These are phyloP conservation scores for Ustilago cynodontis DNA, from an alignment of 1,284 basidiomycete genomes.

Conservation along the genomic window DNA sequence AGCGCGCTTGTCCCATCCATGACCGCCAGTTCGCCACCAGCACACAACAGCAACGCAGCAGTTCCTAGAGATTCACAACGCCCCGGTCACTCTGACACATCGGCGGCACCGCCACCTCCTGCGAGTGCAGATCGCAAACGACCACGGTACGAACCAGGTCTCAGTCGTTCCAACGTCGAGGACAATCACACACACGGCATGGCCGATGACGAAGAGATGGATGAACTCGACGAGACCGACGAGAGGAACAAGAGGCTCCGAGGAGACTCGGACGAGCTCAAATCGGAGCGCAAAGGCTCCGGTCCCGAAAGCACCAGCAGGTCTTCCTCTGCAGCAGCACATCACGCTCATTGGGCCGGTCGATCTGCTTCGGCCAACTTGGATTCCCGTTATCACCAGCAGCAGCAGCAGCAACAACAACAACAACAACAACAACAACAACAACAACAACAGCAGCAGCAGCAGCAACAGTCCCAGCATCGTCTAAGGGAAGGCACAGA, in stretches of 20 bases:
- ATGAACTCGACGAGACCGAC: conserved; percentile 41
- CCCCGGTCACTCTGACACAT: conserved; percentile 9
- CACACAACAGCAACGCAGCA: conserved; percentile 16
- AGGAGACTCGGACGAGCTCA: conserved; percentile 26
- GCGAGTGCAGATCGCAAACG: conserved; percentile 43
- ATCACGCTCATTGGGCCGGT: conserved; percentile 39
- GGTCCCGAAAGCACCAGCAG: conserved; percentile 29
- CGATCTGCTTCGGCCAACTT: conserved; percentile 29
- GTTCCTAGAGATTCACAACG: conserved; percentile 35
- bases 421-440: conserved; percentile 2
- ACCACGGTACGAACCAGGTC: conserved; percentile 30
- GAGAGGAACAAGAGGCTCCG: conserved; percentile 23
- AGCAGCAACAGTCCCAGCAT: conserved; percentile 15
- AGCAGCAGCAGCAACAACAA: conserved; percentile 2
- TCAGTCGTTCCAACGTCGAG: conserved; percentile 5
- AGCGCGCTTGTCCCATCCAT: conserved; percentile 31
- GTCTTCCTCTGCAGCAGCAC: conserved; percentile 28
- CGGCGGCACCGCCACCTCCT: conserved; percentile 11
- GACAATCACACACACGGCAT: conserved; percentile 10
- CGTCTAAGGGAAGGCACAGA: conserved; percentile 23
- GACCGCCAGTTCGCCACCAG: conserved; percentile 32
- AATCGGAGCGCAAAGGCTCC: conserved; percentile 33
- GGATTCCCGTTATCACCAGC: conserved; percentile 30
- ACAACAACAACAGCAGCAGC: conserved; percentile 6
- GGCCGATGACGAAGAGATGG: conserved; percentile 42